Base-by-base conservation (phyloP, 2,329 filamentous ascomycete species). In the Torrubiella hemipterigena region DNA sequence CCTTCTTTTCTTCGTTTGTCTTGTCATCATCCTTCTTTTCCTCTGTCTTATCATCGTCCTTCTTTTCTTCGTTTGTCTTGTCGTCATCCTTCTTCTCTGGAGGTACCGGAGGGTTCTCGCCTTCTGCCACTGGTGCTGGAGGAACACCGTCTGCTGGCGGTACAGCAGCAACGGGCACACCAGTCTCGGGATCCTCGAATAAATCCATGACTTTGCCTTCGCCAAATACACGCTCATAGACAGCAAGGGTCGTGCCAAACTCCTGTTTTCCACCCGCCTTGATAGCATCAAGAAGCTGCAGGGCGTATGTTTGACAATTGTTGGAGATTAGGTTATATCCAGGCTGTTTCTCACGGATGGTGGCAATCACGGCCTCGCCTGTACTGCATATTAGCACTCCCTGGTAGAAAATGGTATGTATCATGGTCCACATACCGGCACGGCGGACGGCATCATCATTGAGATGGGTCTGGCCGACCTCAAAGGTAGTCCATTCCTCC, bases 291-390 rank as follows among this genome's bases (percentile, higher is more conserved):
- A 73, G 59, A 11, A 73, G 49, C 27, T 59, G 51, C 11, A 70
- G 43, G 0, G 66, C 69, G 36, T 67, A 73, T 13, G 66, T 73
- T 40, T 74, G 69, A 45, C 69, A 74, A 48, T 74, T 74, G 46
- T 74, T 74, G 38, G 56, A 65, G 44, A 74, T 72, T 33, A 74
- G 56, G 32, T 73, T 72, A 48, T 74, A 74, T 1, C 53, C 63
- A 0, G 67, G 58, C 8, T 59, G 56, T 30, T 52, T 58, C 20
- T 57, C 47, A 6, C 68, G 51, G 44, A 73, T 72, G 12, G 58
- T 57, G 14, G 63, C 56, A 21, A 73, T 73, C 0, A 66, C 62
- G 39, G 62, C 63, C 35, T 73, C 67, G 13, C 61, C 66, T 66
- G 32, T 7, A 12, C 9, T 7, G 5, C n/a, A 21, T 7, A 5